Conservation (phyloP, 2,329 filamentous ascomycete genomes). For the Basipetospora sp. region DNA sequence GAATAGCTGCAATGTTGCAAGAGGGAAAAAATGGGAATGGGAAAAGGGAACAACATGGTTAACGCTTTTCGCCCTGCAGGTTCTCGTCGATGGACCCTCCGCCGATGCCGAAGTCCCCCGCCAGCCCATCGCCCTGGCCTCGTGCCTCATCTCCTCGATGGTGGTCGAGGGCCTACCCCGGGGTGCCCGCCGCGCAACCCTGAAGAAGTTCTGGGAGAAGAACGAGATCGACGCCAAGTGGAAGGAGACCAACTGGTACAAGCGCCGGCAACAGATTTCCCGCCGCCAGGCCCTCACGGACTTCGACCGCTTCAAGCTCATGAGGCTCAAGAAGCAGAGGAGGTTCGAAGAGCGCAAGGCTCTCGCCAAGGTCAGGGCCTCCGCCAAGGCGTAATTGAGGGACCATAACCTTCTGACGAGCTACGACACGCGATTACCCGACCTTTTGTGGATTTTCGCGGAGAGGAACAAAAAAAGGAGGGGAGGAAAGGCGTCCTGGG, state of each 20-base stretch:
- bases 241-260: slow-evolving; percentile 80
- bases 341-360: slow-evolving; percentile 97
- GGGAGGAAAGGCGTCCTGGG: slow-evolving; percentile 9
- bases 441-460: slow-evolving; percentile 8
- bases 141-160: slow-evolving; percentile 79
- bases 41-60: slow-evolving; percentile 9
- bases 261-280: slow-evolving; percentile 75
- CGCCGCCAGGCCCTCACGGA: slow-evolving; percentile 86
- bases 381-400: slow-evolving; percentile 48
- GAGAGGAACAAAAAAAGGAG: slow-evolving; percentile 3
- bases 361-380: slow-evolving; percentile 72
- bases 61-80: slow-evolving; percentile 37
- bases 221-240: slow-evolving; percentile 85
- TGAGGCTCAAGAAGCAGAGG: slow-evolving; percentile 98
- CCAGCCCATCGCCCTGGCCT: slow-evolving; percentile 68
- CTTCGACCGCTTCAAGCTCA: slow-evolving; percentile 99
- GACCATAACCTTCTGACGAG: slow-evolving; percentile 3
- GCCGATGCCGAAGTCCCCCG: slow-evolving; percentile 72
- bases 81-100: slow-evolving; percentile 88
- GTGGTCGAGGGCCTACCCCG: slow-evolving; percentile 76
- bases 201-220: slow-evolving; percentile 85
- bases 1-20: too few species aligned
- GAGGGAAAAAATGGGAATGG: too few species aligned
- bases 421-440: slow-evolving; percentile 3
- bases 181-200: slow-evolving; percentile 63